Evolutionary conservation across 1,284 basidiomycete genomes (phyloP).

Genomic region (Moniliophthora roreri): DNA sequence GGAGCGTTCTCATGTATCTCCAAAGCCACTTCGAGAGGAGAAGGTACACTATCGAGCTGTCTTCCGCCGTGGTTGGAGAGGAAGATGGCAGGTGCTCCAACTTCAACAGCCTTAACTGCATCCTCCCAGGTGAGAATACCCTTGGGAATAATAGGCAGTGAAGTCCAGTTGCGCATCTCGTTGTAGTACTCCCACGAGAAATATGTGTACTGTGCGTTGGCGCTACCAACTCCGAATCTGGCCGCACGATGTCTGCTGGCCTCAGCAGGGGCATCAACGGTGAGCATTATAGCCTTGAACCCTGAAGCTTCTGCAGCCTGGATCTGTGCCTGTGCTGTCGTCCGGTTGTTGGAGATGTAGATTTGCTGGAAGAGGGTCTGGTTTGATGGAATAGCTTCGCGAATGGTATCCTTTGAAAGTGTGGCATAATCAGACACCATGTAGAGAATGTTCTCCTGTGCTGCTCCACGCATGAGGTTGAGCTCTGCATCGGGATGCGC

Average conservation of each 20-base stretch:
- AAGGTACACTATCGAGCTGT: conserved; percentile 65
- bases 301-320: not conserved
- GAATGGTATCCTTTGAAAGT: not conserved
- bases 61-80: conserved; percentile 90
- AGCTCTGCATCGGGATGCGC: not conserved
- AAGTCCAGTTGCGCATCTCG: not conserved
- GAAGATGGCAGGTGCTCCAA: conserved; percentile 84
- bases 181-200: conserved; percentile 1
- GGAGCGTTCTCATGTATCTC: conserved; percentile 54
- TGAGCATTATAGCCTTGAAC: not conserved
- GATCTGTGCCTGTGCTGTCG: not conserved
- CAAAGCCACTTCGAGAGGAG: conserved; percentile 64
- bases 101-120: conserved; percentile 84
- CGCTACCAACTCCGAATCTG: not conserved
- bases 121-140: conserved; percentile 56
- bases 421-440: not conserved
- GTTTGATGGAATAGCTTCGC: not conserved
- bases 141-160: conserved; percentile 1
- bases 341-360: not conserved
- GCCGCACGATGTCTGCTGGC: not conserved
- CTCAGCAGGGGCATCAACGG: not conserved
- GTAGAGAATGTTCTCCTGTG: not conserved
- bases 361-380: conserved; percentile 1
- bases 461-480: not conserved
- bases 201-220: not conserved